These are phyloP conservation scores for Saitozyma podzolica DNA, from an alignment of 768 basidiomycete genomes.

Conservation along the genomic window DNA sequence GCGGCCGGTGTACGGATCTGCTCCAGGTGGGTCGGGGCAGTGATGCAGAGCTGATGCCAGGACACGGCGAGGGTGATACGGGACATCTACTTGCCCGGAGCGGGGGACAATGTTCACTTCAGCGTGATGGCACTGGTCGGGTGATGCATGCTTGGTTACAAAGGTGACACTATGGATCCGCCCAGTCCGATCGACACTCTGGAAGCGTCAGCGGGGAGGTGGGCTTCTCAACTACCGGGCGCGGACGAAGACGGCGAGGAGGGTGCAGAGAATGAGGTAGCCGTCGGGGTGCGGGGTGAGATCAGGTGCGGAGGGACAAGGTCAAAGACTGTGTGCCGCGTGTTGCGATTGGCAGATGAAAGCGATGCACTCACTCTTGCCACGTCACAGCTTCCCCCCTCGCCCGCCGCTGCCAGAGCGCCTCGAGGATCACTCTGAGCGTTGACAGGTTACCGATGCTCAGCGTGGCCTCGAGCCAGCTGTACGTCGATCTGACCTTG, in stretches of 20 bases:
- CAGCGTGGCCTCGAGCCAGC: slow-evolving; percentile 4
- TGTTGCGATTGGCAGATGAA: too few species aligned
- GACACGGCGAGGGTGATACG: slow-evolving; percentile 13
- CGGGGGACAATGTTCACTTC: slow-evolving; percentile 13
- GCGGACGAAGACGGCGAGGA: too few species aligned
- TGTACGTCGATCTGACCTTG: neutral
- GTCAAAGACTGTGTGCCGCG: too few species aligned
- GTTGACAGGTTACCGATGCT: slow-evolving; percentile 10
- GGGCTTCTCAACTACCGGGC: neutral
- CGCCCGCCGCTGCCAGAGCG: slow-evolving; percentile 1
- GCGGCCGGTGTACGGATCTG: slow-evolving; percentile 9
- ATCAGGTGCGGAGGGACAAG: neutral
- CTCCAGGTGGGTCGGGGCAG: slow-evolving; percentile 6
- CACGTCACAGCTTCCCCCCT: neutral
- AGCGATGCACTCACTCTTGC: slow-evolving; percentile 6
- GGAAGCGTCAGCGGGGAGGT: neutral
- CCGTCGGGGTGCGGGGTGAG: neutral
- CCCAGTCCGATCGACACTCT: neutral
- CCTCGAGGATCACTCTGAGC: slow-evolving; percentile 1
- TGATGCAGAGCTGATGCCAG: slow-evolving; percentile 3
- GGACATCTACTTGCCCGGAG: slow-evolving; percentile 12
- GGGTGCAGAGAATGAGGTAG: too few species aligned
- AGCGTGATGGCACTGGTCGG: slow-evolving; percentile 16
- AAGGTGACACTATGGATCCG: neutral
- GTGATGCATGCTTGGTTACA: neutral